Conservation (phyloP, 2,329 filamentous ascomycete genomes). For the Arthrobotrys entomopaga region DNA sequence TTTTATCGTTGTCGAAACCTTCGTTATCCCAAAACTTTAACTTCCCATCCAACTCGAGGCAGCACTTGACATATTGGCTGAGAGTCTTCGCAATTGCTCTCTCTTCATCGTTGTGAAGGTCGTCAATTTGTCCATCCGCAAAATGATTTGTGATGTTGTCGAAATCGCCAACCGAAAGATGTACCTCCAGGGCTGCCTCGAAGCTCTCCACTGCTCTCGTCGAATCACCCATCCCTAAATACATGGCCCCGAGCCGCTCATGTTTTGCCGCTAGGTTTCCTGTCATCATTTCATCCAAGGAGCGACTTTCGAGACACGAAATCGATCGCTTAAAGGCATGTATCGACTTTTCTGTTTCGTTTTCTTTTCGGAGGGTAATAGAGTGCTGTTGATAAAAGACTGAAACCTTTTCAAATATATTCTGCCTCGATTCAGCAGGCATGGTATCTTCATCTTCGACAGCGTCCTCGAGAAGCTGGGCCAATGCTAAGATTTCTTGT, state of each 20-base stretch:
- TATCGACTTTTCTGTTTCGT: slow-evolving; percentile 46
- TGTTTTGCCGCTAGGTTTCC: slow-evolving; percentile 56
- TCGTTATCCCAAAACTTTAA: slow-evolving; percentile 38
- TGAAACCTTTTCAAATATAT: slow-evolving; percentile 50
- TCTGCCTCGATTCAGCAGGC: slow-evolving; percentile 23
- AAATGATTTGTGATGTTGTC: slow-evolving; percentile 43
- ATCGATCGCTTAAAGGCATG: slow-evolving; percentile 56
- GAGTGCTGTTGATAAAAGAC: slow-evolving; percentile 53
- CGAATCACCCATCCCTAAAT: slow-evolving; percentile 56
- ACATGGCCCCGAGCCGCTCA: slow-evolving; percentile 57
- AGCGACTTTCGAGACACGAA: slow-evolving; percentile 55
- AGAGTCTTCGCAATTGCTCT: slow-evolving; percentile 38
- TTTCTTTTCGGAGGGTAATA: slow-evolving; percentile 39
- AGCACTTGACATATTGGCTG: slow-evolving; percentile 46
- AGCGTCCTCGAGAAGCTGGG: slow-evolving; percentile 42
- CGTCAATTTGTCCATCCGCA: slow-evolving; percentile 34
- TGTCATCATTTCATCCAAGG: slow-evolving; percentile 54
- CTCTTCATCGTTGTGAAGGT: slow-evolving; percentile 47
- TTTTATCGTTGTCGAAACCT: slow-evolving; percentile 13
- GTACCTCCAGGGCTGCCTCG: slow-evolving; percentile 22
- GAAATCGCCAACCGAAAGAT: slow-evolving; percentile 39
- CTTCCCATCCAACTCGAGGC: slow-evolving; percentile 21
- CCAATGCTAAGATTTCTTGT: slow-evolving; percentile 49
- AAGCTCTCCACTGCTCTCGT: slow-evolving; percentile 55
- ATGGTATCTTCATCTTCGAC: slow-evolving; percentile 30